Evolutionary conservation across 805 yeast genomes (phyloP), one percentile per base, ranked within the genome.

Genomic region (Yamadazyma nakazawae): DNA sequence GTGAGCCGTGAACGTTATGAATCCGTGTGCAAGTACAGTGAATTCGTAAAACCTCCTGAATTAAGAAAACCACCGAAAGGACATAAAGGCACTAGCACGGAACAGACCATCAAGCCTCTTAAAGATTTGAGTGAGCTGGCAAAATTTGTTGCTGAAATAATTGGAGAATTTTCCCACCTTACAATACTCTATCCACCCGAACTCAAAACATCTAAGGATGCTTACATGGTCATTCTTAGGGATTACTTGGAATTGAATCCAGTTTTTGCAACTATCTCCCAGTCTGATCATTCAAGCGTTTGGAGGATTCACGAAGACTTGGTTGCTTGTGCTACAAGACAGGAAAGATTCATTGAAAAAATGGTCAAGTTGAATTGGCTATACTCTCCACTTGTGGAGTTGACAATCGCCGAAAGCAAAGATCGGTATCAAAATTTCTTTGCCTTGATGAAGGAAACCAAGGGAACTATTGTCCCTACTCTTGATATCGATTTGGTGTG

Each of bases 401-500:
- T 47, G 16, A 51, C 48, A 16, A 7, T 59, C 13, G 37, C 37
- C 9, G 54, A 54, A 34, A 40, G 63, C 2, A 40, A 37, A 10
- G 26, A 37, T 9, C 45, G 66, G 36, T 62, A 62, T 43, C 14
- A 42, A 12, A 47, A 54, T 9, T 62, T 61, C 41, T 45, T 51
- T 12, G 16, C 26, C 16, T 18, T 57, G 30, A 40, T 53, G 14
- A 45, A 35, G 11, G 34, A 16, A 7, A 14, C 47, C 2, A 17
- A 34, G 2, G 36, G 50, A 45, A 13, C 51, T 2, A 18, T 46
- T 14, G 58, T 61, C 1, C 66, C 66, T 0, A 62, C 66, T 2
- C 49, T 62, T 35, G 65, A 62, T 40, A 60, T 62, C 18, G 65
- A 61, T 40, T 48, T 62, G 42, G 39, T 61, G 2, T 61, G 66